Conservation (phyloP, 129 eudicot species). For the Tagetes patula region DNA sequence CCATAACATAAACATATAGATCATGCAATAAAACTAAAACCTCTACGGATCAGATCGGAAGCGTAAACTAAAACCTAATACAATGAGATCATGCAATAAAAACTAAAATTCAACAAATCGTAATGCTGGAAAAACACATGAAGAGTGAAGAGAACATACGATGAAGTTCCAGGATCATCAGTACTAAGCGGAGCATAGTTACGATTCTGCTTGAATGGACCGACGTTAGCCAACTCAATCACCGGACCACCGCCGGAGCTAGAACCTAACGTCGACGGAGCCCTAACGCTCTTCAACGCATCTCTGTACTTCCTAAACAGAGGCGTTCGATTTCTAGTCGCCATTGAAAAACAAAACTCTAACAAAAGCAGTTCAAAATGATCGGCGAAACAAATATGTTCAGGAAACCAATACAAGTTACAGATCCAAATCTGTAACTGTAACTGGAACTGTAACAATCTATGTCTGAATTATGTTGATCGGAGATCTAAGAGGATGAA, state of each 20-base stretch:
- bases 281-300: slow-evolving; percentile 73
- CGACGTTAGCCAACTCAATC: slow-evolving; percentile 61
- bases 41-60: too few relatives aligned
- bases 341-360: slow-evolving; percentile 43
- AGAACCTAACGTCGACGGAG: slow-evolving; percentile 42
- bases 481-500: slow-evolving; percentile 25
- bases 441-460: neutral
- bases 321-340: slow-evolving; percentile 74
- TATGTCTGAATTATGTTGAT: slow-evolving; percentile 23
- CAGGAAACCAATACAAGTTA: slow-evolving; percentile 24
- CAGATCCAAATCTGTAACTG: slow-evolving; percentile 25
- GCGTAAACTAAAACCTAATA: too few relatives aligned
- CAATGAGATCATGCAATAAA: too few relatives aligned
- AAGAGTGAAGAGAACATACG: slow-evolving; percentile 33
- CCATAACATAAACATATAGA: neutral
- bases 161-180: slow-evolving; percentile 78
- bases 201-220: slow-evolving; percentile 41
- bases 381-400: slow-evolving; percentile 6
- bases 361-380: neutral
- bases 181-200: slow-evolving; percentile 81
- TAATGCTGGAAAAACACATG: neutral
- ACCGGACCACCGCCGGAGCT: slow-evolving; percentile 52
- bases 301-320: slow-evolving; percentile 65
- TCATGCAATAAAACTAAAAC: slow-evolving; percentile 7
- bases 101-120: neutral